Conservation (phyloP, 164 flowering plant genomes). For the Cinnamomum micranthum region DNA sequence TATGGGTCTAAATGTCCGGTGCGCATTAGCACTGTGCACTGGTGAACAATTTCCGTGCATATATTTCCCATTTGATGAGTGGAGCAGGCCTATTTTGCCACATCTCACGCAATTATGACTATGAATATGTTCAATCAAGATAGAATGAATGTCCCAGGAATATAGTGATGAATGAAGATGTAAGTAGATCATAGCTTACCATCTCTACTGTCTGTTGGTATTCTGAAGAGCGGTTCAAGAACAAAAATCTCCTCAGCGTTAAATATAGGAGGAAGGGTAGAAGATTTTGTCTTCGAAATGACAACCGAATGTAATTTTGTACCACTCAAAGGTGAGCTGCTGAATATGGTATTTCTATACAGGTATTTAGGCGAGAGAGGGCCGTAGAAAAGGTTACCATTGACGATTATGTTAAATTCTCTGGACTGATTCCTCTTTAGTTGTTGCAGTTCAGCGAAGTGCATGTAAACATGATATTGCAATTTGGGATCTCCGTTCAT, state of each 20-base stretch:
- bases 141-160: too few species aligned
- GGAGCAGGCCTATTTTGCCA: too few species aligned
- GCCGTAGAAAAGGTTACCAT: background rate
- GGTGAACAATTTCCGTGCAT: too few species aligned
- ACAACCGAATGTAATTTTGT: slow-evolving; percentile 3
- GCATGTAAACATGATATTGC: slow-evolving; percentile 21
- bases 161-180: too few species aligned
- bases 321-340: background rate
- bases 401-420: slow-evolving; percentile 19
- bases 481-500: slow-evolving; percentile 3
- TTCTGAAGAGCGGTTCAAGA: slow-evolving; percentile 2
- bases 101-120: too few species aligned
- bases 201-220: slow-evolving; percentile 19
- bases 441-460: slow-evolving; percentile 34
- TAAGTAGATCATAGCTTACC: background rate
- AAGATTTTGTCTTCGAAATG: slow-evolving; percentile 11
- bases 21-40: too few species aligned
- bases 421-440: slow-evolving; percentile 21
- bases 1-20: too few species aligned
- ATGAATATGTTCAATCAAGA: too few species aligned
- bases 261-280: slow-evolving; percentile 44
- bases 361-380: slow-evolving; percentile 4
- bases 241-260: slow-evolving; percentile 43
- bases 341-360: background rate
- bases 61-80: too few species aligned